Evolutionary conservation across 2,329 filamentous ascomycete genomes (phyloP).

Genomic region (Arthrobotrys pseudoclavata): DNA sequence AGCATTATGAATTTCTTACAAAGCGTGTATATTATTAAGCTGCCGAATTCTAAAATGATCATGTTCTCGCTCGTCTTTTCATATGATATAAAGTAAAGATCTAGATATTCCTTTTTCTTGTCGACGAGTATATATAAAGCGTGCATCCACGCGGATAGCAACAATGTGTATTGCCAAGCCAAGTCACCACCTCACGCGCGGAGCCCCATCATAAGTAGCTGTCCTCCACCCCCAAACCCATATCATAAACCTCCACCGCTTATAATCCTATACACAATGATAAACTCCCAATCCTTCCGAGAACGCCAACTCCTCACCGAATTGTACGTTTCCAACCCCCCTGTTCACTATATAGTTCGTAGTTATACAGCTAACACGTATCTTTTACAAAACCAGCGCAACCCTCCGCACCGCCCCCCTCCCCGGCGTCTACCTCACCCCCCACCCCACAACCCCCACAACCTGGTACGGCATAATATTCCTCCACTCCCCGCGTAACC

Average conservation of each 20-base stretch:
- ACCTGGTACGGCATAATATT: constrained; percentile 54
- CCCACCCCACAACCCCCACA: constrained; percentile 36
- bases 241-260: background rate
- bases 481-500: constrained; percentile 13
- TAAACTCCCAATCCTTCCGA: constrained; percentile 46
- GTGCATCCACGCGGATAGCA: no score
- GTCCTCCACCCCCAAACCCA: background rate
- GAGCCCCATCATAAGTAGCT: constrained; percentile 2
- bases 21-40: no score
- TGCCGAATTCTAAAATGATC: no score
- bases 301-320: constrained; percentile 53
- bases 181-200: constrained; percentile 13
- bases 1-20: no score
- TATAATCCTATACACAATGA: constrained; percentile 18
- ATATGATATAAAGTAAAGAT: no score
- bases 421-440: constrained; percentile 49
- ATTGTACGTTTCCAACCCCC: constrained; percentile 32
- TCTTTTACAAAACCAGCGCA: constrained; percentile 9
- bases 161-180: constrained; percentile 11
- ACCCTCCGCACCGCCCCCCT: constrained; percentile 44
- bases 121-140: no score
- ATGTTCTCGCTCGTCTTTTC: no score
- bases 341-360: background rate
- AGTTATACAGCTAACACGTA: constrained; percentile 13
- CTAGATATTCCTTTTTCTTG: no score